phyloP scores from a whole-genome alignment of 345 rosid genomes.

The Moringa oleifera region DNA sequence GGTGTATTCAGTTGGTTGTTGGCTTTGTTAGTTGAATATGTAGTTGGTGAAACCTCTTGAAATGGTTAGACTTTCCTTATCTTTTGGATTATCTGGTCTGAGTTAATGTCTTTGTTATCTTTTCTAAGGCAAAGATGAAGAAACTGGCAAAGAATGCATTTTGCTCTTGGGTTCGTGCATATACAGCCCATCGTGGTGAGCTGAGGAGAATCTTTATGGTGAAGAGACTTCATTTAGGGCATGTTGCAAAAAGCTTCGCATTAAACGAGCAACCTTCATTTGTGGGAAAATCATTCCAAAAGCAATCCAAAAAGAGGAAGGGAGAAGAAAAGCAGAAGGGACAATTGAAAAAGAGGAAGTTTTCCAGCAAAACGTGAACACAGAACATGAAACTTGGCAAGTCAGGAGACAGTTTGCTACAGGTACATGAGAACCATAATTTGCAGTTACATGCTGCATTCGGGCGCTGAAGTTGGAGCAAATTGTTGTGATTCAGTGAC shows the following conservation, averaged over 20 bases:
- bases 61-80: too few relatives aligned
- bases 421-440: background rate
- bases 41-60: too few relatives aligned
- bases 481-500: too few relatives aligned
- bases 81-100: background rate
- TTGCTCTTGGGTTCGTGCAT: conserved; percentile 92
- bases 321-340: conserved; percentile 57
- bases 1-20: too few relatives aligned
- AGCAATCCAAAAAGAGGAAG: conserved; percentile 72
- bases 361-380: background rate
- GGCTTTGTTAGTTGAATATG: too few relatives aligned
- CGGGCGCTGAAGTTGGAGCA: too few relatives aligned
- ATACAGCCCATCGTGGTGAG: conserved; percentile 86
- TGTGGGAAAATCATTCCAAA: conserved; percentile 67
- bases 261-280: conserved; percentile 85
- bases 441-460: background rate
- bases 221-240: conserved; percentile 94
- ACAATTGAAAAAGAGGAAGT: conserved; percentile 32
- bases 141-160: conserved; percentile 71
- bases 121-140: conserved; percentile 60
- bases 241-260: conserved; percentile 96
- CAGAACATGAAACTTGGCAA: background rate
- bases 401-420: background rate
- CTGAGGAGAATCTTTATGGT: conserved; percentile 77
- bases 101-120: conserved; percentile 16